Conservation (phyloP, 23 red algal species). For the Gracilaria gracilis region DNA sequence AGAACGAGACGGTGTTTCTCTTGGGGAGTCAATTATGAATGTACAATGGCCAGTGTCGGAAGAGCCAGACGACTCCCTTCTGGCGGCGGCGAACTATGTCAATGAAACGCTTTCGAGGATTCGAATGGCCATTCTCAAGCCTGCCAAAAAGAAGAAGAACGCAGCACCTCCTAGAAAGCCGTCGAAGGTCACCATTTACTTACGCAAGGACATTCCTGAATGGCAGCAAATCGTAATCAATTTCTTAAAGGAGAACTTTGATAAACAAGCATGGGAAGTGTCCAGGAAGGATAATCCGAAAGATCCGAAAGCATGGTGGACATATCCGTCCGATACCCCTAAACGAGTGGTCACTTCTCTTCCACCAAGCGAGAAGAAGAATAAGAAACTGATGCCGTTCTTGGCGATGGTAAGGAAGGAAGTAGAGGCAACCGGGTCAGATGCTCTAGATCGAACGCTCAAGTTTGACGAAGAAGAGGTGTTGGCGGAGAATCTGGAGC, state of each 20-base stretch:
- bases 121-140: conserved; percentile 76
- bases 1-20: conserved; percentile 53
- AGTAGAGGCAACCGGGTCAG: conserved; percentile 46
- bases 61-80: conserved; percentile 76
- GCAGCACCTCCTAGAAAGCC: conserved; percentile 21
- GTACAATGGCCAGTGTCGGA: conserved; percentile 72
- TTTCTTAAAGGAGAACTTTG: conserved; percentile 78
- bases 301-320: conserved; percentile 72
- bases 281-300: conserved; percentile 39
- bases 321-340: conserved; percentile 84
- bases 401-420: conserved; percentile 86
- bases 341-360: conserved; percentile 79
- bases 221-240: conserved; percentile 86
- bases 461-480: conserved; percentile 92
- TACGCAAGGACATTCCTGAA: conserved; percentile 64
- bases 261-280: conserved; percentile 53
- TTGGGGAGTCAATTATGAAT: conserved; percentile 73
- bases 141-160: conserved; percentile 66
- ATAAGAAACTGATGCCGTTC: conserved; percentile 93
- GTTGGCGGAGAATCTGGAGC: conserved; percentile 74
- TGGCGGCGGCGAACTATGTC: conserved; percentile 80
- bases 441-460: conserved; percentile 69
- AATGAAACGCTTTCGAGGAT: conserved; percentile 82
- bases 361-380: conserved; percentile 62
- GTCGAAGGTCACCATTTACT: conserved; percentile 62